phyloP scores from a whole-genome alignment of 2,329 filamentous ascomycete species.

The Daldinia sp. region DNA sequence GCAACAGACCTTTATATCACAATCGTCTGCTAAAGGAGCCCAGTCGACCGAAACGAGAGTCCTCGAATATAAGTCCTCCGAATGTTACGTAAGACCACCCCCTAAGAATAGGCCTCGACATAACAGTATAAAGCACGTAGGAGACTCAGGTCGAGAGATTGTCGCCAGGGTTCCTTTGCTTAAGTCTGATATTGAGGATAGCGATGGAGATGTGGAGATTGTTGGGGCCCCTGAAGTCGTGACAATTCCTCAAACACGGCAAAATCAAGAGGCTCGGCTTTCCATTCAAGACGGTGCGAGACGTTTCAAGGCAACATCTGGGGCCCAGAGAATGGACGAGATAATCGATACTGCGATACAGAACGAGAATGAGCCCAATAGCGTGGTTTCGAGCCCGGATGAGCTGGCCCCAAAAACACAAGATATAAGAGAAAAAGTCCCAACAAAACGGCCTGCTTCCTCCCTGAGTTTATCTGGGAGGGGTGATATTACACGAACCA shows the following conservation, averaged over 20 bases:
- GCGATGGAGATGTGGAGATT: constrained; percentile 27
- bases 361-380: constrained; percentile 1
- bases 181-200: constrained; percentile 6
- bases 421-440: constrained; percentile 25
- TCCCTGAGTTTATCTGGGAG: constrained; percentile 40
- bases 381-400: constrained; percentile 34
- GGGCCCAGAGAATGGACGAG: constrained; percentile 5
- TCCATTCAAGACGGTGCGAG: background rate
- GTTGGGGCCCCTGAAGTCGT: constrained; percentile 1
- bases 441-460: constrained; percentile 20
- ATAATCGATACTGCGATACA: constrained; percentile 28
- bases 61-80: constrained; percentile 22
- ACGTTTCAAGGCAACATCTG: background rate
- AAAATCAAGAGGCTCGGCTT: background rate
- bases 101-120: constrained; percentile 5
- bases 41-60: constrained; percentile 10
- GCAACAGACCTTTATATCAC: constrained; percentile 27
- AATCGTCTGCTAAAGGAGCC: constrained; percentile 22
- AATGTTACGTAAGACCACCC: background rate
- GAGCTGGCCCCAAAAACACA: constrained; percentile 35
- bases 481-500: constrained; percentile 38
- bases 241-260: background rate
- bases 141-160: background rate
- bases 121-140: background rate
- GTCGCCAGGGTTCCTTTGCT: background rate